Evolutionary conservation across 2,329 filamentous ascomycete species (phyloP), one percentile per base, ranked within the genome.

Genomic region (Dendryphion nanum): DNA sequence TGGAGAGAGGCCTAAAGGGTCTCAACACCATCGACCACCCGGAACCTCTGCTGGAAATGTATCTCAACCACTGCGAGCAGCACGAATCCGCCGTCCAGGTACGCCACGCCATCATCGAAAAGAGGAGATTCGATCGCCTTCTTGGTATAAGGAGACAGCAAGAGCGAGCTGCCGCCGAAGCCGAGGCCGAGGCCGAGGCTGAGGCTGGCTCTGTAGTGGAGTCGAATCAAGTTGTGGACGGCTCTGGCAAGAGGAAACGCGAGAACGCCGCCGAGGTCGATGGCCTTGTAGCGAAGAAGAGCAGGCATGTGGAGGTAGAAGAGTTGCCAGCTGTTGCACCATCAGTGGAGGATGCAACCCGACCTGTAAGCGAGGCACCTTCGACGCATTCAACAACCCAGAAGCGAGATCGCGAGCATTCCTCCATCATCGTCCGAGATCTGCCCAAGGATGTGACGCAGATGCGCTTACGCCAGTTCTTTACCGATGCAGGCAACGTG

Each of bases 381-480:
- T 55, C 56, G 15, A 41, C 56, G 5, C 62, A 44, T 41, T 48
- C 51, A 4, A 29, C 38, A 6, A 61, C 70, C 19, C 64, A 74
- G 19, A 91, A 88, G 63, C 83, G 93, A 38, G 90, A 98, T 64
- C 83, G 93, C 29, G 93, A 98, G 60, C 86, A 97, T 63, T 85
- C 89, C 1, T 90, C 87, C 0, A 77, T 97, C 33, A 79, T 94
- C 37, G 83, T 95, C 4, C 82, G 79, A 35, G 86, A 89, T 50
- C 68, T 98, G 17, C 89, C 93, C 2, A 53, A 62, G 3, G 78
- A 84, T 37, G 78, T 82, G 1, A 82, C 82, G 1, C 81, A 88
- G 55, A 83, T 79, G 10, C 85, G 84, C 52, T 69, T 97, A 12
- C 81, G 85, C 40, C 86, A 95, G 61, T 97, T 95, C 63, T 97